Conservation (phyloP, 2,329 filamentous ascomycete genomes). For the Epichloe brachyelytri region DNA sequence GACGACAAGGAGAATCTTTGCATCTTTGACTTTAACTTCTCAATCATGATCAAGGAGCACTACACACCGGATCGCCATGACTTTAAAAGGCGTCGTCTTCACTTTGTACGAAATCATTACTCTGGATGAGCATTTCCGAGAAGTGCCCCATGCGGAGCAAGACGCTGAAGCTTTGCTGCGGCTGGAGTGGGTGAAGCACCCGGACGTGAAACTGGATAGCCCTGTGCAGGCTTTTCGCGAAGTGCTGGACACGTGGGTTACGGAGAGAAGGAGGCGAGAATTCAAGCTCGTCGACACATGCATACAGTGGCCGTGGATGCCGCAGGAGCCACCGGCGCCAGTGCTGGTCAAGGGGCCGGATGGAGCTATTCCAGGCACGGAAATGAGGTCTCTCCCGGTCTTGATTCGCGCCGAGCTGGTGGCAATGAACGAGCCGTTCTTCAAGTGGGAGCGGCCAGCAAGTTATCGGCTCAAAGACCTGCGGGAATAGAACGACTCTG, state of each 20-base stretch:
- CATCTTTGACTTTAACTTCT: conserved; percentile 24
- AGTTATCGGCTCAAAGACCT: neutral
- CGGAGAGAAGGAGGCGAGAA: neutral
- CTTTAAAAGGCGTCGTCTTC: conserved; percentile 20
- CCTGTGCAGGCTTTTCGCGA: conserved; percentile 16
- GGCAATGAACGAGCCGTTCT: neutral
- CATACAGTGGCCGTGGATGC: conserved; percentile 3
- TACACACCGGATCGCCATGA: conserved; percentile 12
- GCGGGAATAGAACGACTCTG: too few relatives aligned
- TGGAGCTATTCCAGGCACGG: neutral
- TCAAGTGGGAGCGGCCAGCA: conserved; percentile 2
- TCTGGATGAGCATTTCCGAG: too few relatives aligned
- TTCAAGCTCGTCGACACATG: conserved; percentile 1
- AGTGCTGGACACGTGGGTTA: conserved; percentile 15
- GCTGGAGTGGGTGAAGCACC: conserved; percentile 18
- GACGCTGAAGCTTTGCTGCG: conserved; percentile 9
- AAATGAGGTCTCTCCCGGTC: neutral
- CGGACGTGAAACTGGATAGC: conserved; percentile 19
- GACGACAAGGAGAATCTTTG: conserved; percentile 21
- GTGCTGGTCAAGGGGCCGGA: neutral
- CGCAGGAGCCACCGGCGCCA: neutral
- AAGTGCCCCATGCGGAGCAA: conserved; percentile 14
- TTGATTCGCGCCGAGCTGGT: neutral
- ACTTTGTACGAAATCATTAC: conserved; percentile 24
- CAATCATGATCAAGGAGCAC: conserved; percentile 11